Base-by-base conservation (phyloP, 2,329 filamentous ascomycete genomes). In the Microdochium bolleyi region DNA sequence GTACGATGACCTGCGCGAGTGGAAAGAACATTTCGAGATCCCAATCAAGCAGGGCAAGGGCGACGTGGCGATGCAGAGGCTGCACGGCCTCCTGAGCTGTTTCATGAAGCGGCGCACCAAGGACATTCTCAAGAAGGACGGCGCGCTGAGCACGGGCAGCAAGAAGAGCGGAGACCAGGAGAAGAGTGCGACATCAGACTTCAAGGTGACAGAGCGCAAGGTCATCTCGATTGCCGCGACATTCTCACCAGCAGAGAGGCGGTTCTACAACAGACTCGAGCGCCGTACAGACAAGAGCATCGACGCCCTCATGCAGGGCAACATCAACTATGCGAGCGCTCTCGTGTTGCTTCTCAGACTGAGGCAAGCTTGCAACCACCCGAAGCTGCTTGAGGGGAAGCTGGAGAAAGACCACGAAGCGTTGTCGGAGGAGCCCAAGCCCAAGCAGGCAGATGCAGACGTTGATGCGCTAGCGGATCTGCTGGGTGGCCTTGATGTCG, bases 81-180 rank as follows among this genome's bases (percentile, higher is more conserved):
- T 99, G 30, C 91, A 96, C 60, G 84, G 87, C 53, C 84, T 95
- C 56, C 74, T 99, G 3, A 87, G 88, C 52, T 92, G 91, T 52
- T 96, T 96, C 72, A 99, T 99, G 94, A 96, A 97, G 74, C 85
- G 94, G n/a, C 84, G 94, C 44, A 97, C 92, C 9, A 99, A 99
- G 70, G 91, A 96, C 22, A 89, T 99, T n/a, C 73, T 99, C 55
- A 96, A 94, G 70, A 80, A 90, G 60, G 89, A 89, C 11, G 89
- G 89, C 11, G 89, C 89, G 1, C 73, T 95, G 19, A 88, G 88
- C 55, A 85, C 88, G 24, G 88, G 88, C 37, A 84, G 87, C 51
- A 88, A 89, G 64, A 74, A 72, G 24, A 69, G 65, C 3, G 63
- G 67, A 53, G 68, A 77, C 3, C 82, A 80, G 14, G 73, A 66